A percentile compares a stretch with the other conserved stretches of the same genome.
Conservation (phyloP, 306 rosid species). For the Senna siamea region DNA sequence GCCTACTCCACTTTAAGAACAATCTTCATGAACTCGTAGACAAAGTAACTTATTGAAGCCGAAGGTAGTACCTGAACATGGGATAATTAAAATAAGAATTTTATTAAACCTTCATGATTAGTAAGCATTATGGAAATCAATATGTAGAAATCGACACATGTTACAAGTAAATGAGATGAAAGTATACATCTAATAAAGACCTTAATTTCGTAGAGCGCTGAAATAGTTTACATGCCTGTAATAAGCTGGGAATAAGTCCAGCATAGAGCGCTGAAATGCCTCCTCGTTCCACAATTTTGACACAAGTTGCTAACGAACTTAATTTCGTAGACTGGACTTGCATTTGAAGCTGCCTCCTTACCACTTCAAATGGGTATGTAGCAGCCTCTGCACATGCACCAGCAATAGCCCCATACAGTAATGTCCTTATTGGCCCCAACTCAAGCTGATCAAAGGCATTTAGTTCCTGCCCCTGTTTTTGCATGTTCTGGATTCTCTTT, state of each 20-base stretch:
- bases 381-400: slow-evolving; percentile 99
- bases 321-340: slow-evolving; percentile 79
- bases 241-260: slow-evolving; percentile 95
- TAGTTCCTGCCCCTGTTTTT: slow-evolving; percentile 64
- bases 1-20: slow-evolving; percentile 89
- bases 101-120: slow-evolving; percentile 9
- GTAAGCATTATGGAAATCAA: slow-evolving; percentile 20
- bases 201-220: slow-evolving; percentile 8
- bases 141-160: background rate
- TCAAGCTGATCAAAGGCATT: slow-evolving; percentile 92
- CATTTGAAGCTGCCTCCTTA: slow-evolving; percentile 89
- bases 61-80: slow-evolving; percentile 91
- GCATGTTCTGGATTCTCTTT: slow-evolving; percentile 74
- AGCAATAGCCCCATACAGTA: slow-evolving; percentile 86
- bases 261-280: slow-evolving; percentile 89
- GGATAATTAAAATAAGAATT: slow-evolving; percentile 15
- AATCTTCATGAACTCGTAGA: slow-evolving; percentile 95
- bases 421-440: slow-evolving; percentile 85
- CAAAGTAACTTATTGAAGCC: slow-evolving; percentile 89
- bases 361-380: slow-evolving; percentile 94
- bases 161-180: background rate
- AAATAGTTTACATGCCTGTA: slow-evolving; percentile 66
- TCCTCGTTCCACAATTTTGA: slow-evolving; percentile 79
- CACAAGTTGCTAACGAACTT: slow-evolving; percentile 80
- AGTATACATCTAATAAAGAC: slow-evolving; percentile 22